Base-by-base conservation (phyloP, 169 alveolate genomes). In the Eimeria tenella region DNA sequence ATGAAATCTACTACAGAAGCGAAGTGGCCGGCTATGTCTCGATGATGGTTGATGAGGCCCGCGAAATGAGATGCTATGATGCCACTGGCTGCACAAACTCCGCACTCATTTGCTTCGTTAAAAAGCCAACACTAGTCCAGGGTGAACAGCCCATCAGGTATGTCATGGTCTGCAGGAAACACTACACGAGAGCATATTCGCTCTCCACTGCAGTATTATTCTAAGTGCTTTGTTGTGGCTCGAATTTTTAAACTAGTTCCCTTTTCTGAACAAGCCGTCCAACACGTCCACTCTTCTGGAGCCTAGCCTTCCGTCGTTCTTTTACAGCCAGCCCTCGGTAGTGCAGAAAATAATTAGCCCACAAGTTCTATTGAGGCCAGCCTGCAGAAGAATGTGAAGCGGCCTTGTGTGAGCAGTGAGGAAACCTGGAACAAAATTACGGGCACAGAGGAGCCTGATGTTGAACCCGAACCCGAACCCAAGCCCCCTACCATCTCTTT, bases 11-110 rank as follows among this genome's bases (percentile, higher is more conserved):
- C 79, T 1, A 19, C 49, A 13, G 31, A 60, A 84, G 53, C 81
- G 79, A 23, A 62, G 91, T 84, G 19, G 81, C 91, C 3, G 91
- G 91, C 5, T 84, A 21, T 65, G 91, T 42, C 17, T 84, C 91
- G 4, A 11, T 84, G 11, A 84, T 84, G 91, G 52, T 62, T n/a
- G 91, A 84, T 6, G 52, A 5, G 13, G n/a, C 62, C 8, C 91
- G 65, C 58, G 63, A 84, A 49, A 84, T 84, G 91, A 8, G 7
- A 17, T 84, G 91, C 91, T 60, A 60, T 62, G 23, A 60, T 49
- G 91, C 91, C 5, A 84, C 91, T 23, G 91, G 91, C 19, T 84
- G 91, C 91, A 13, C 7, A 5, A 62, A 84, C 4, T 10, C 81
- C 4, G 91, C 79, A 15, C 52, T 84, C 21, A 15, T 84, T 55